Evolutionary conservation across 106 monocot species (phyloP).

Genomic region (Dendrobium catenatum): DNA sequence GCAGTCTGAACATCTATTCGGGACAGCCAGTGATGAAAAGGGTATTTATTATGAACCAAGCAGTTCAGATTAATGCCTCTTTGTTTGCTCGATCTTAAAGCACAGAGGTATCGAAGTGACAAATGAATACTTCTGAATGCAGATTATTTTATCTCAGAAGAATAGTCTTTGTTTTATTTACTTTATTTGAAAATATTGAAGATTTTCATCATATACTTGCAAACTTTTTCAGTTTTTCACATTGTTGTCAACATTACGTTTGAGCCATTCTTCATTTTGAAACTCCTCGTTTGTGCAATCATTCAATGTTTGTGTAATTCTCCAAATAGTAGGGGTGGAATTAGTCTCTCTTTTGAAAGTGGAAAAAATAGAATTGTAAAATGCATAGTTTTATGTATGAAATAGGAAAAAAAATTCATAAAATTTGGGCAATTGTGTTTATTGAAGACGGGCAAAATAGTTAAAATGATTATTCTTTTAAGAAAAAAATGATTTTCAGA

Average conservation of each 20-base stretch:
- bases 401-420: too few relatives aligned
- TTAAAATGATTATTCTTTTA: too few relatives aligned
- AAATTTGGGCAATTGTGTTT: too few relatives aligned
- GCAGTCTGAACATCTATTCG: background rate
- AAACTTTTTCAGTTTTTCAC: background rate
- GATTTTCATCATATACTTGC: background rate
- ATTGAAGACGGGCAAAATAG: too few relatives aligned
- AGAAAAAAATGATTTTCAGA: too few relatives aligned
- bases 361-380: too few relatives aligned
- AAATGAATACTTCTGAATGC: background rate
- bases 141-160: background rate
- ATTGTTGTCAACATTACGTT: background rate
- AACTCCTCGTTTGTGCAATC: background rate
- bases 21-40: background rate
- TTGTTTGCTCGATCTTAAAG: background rate
- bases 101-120: background rate
- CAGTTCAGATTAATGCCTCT: background rate
- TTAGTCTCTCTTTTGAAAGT: too few relatives aligned
- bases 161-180: background rate
- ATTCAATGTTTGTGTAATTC: too few relatives aligned
- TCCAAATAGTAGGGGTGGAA: too few relatives aligned
- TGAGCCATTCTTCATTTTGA: background rate
- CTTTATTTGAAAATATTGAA: background rate
- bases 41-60: background rate
- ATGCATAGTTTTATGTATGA: too few relatives aligned